Percentiles rank a stretch among this genome's conserved stretches.
phyloP scores from a whole-genome alignment of 768 basidiomycete species.

The Serendipita sp. region DNA sequence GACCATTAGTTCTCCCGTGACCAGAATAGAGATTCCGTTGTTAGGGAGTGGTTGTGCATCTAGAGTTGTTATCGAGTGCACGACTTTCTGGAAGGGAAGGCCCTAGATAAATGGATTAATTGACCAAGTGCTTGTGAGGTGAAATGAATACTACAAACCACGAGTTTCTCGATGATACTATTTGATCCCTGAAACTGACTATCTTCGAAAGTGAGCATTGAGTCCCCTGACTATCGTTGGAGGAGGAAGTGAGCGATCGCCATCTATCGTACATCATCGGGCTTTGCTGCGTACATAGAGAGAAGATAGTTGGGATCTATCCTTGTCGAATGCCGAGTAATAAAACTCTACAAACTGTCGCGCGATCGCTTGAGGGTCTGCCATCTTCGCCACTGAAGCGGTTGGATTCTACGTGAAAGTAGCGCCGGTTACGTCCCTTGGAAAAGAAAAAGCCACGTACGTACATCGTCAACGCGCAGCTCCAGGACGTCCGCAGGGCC shows the following conservation, averaged over 20 bases:
- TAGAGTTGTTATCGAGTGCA: constrained; percentile 63
- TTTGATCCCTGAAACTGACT: constrained; percentile 34
- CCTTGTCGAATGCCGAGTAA: constrained; percentile 58
- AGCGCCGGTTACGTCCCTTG: background rate
- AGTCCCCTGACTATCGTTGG: constrained; percentile 43
- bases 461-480: too few species aligned
- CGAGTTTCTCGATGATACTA: constrained; percentile 56
- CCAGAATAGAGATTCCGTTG: constrained; percentile 50
- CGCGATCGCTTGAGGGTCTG: constrained; percentile 59
- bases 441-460: background rate
- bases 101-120: constrained; percentile 23
- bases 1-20: constrained; percentile 74
- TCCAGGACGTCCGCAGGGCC: too few species aligned
- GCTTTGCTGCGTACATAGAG: constrained; percentile 57
- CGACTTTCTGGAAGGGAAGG: constrained; percentile 68
- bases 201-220: constrained; percentile 80
- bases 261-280: constrained; percentile 14
- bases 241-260: constrained; percentile 12
- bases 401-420: background rate
- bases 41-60: constrained; percentile 68
- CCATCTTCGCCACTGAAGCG: constrained; percentile 27
- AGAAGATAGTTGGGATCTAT: constrained; percentile 35
- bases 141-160: constrained; percentile 25
- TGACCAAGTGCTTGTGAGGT: background rate
- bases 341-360: constrained; percentile 70